Evolutionary conservation across 2,329 filamentous ascomycete genomes (phyloP), one percentile per base, ranked within the genome.

Genomic region (Exophiala alcalophila): DNA sequence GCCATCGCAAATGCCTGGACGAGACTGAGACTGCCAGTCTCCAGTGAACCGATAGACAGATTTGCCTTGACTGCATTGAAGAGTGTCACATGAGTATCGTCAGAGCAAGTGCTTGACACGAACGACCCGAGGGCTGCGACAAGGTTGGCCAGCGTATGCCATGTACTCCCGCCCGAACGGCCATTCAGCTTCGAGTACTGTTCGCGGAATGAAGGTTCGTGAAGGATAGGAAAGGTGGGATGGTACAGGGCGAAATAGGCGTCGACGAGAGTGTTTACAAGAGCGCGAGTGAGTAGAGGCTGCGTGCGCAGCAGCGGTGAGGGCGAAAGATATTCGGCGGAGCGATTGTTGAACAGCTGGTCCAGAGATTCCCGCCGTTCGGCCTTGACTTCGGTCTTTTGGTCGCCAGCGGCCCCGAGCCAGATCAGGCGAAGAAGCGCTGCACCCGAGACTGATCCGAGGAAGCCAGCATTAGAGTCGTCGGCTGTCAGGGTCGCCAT

Each of bases 191-290:
- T 60, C 11, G 62, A 62, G 42, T 70, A 68, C 23, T 67, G 61
- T 41, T 67, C 64, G 15, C 67, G 66, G 49, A 70, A 70, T 8
- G 62, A 57, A 47, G 66, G 61, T 3, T 72, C 66, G 49, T 78
- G 72, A 1, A 79, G 51, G 9, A 79, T 66, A 0, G 76, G 73
- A 33, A 77, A 79, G 40, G 72, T 73, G 0, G 76, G 73, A 49
- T 79, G 76, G 38, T 77, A 78, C 68, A 73, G 76, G 15, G 65
- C 61, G 40, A 79, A 78, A 58, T 77, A 79, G 0, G 74, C 73
- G 30, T 53, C 44, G 43, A 53, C 31, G 10, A 53, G 42, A 11
- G 24, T 45, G 25, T 50, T 43, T 5, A 48, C 43, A 6, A 53
- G 27, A 14, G 31, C 30, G 18, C 47, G 50, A 15, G 50, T 53